phyloP scores from a whole-genome alignment of 1,284 basidiomycete species.

The Ganoderma boninense region DNA sequence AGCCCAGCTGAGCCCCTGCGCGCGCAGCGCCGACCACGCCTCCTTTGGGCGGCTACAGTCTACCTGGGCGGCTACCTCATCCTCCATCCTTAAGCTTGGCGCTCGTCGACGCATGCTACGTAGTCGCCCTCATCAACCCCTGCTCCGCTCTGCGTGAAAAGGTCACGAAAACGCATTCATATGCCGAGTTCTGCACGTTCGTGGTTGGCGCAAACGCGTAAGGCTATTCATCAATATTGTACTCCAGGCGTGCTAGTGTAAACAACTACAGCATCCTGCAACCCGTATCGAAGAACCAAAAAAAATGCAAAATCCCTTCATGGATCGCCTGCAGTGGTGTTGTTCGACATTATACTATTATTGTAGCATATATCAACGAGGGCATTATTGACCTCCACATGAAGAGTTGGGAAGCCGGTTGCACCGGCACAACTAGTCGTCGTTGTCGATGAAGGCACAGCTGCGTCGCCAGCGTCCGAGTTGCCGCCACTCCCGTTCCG shows the following conservation, averaged over 20 bases:
- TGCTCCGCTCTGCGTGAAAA: no score
- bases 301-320: no score
- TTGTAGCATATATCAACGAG: background rate
- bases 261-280: background rate
- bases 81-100: background rate
- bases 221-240: background rate
- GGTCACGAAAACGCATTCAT: background rate
- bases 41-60: background rate
- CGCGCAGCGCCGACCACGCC: background rate
- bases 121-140: no score
- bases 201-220: background rate
- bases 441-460: background rate
- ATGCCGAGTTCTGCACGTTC: background rate
- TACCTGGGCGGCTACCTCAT: no score
- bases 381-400: background rate
- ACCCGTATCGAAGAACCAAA: background rate
- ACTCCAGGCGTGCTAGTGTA: background rate
- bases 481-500: background rate
- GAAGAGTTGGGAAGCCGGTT: background rate
- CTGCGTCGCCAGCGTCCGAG: background rate
- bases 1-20: no score
- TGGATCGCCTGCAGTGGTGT: no score
- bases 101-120: background rate
- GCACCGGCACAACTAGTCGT: background rate
- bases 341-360: no score